Base-by-base conservation (phyloP, 1,284 basidiomycete genomes). In the Cryptococcus floricola region DNA sequence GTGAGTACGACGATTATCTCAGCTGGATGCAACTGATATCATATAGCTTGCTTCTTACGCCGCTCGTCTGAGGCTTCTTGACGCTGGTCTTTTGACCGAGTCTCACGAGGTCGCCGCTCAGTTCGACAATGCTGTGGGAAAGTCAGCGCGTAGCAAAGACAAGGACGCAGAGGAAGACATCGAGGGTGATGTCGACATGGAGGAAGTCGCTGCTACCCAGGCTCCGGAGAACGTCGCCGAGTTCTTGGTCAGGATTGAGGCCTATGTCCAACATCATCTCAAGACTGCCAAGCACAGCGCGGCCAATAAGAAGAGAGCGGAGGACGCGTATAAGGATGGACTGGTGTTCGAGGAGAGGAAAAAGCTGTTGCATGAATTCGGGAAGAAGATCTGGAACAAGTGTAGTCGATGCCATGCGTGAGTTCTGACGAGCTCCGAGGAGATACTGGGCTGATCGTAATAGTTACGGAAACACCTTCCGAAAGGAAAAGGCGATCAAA, bases 401-500 rank as follows among this genome's bases (percentile, higher is more conserved):
- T 98, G 95, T 73, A 76, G 79, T 1, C 82, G 83, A 56, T 98
- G 95, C 78, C 80, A 80, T 56, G 91, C 88, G 88, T 94, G 76
- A 80, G 90, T 85, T 38, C 25, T 10, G 12, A 5, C 28, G 16
- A 10, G 14, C 38, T 8, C n/a, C 13, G n/a, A 25, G 6, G 16
- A 13, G 23, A 7, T 6, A n/a, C 34, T 42, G 41, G 52, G 18
- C 31, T 34, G 25, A 31, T 16, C 9, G 50, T 18, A 14, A 5
- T 37, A 95, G 92, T n/a, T 79, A 83, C 67, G 86, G 82, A 2
- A 91, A 91, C 70, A 89, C 89, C 0, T 90, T 91, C 77, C 87
- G 94, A 57, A 97, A 94, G 74, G 96, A 98, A 72, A 92, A 91
- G 1, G 83, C 90, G 70, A 89, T 91, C 57, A 98, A 97, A 78